Percentiles rank a stretch among this genome's conserved stretches.
These are phyloP conservation scores for Jimgerdemannia flammicorona DNA, from an alignment of 192 early-diverging fungal species.

Conservation along the genomic window DNA sequence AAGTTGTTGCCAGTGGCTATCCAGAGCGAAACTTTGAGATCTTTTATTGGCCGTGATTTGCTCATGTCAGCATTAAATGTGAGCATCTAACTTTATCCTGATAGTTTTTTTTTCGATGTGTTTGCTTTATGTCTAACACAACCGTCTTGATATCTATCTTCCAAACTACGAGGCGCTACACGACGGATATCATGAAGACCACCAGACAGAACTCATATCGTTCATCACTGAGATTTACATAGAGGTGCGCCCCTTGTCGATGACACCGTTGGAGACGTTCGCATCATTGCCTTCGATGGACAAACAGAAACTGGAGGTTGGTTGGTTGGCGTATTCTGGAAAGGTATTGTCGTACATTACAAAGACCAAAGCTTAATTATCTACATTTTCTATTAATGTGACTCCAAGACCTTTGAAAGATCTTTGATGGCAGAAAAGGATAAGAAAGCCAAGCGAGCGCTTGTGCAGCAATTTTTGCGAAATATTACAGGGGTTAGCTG, in stretches of 20 bases:
- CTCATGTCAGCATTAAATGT: constrained; percentile 8
- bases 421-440: not conserved
- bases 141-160: not conserved
- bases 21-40: not conserved
- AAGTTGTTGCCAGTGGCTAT: constrained; percentile 6
- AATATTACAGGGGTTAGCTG: not conserved
- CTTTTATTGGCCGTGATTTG: constrained; percentile 7
- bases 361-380: not conserved
- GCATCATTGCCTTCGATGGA: constrained; percentile 6
- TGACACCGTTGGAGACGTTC: constrained; percentile 12
- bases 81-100: not conserved
- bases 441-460: constrained; percentile 2
- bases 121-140: not conserved
- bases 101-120: not conserved
- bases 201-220: constrained; percentile 2
- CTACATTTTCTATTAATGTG: not conserved
- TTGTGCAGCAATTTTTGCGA: not conserved
- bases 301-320: constrained; percentile 4
- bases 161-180: constrained; percentile 6
- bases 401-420: not conserved
- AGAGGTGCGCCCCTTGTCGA: constrained; percentile 1
- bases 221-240: constrained; percentile 19
- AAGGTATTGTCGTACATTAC: not conserved
- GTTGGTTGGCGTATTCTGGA: not conserved
- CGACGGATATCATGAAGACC: constrained; percentile 18